Base-by-base conservation (phyloP, 495 filamentous ascomycete species). In the Cetradonia linearis region DNA sequence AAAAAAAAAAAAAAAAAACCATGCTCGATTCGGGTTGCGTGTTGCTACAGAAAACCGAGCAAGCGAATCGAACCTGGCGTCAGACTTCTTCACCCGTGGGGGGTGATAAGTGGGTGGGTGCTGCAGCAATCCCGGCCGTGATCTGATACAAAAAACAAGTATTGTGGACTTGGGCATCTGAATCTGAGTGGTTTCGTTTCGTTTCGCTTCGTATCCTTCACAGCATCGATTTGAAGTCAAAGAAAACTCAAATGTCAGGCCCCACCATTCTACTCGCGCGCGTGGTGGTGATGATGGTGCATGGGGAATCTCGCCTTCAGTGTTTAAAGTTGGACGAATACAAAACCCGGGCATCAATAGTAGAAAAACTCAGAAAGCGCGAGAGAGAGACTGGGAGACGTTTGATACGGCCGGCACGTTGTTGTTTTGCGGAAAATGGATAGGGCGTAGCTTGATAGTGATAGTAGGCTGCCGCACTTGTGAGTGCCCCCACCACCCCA, bases 401-500 rank as follows among this genome's bases (percentile, higher is more conserved):
- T n/a, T n/a, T n/a, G n/a, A n/a, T n/a, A n/a, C n/a, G n/a, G n/a
- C n/a, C n/a, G n/a, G n/a, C n/a, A n/a, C n/a, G n/a, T n/a, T n/a
- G n/a, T n/a, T n/a, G n/a, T n/a, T n/a, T n/a, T n/a, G n/a, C n/a
- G n/a, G n/a, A n/a, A n/a, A n/a, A n/a, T n/a, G n/a, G n/a, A n/a
- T n/a, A n/a, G n/a, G n/a, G n/a, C n/a, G n/a, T n/a, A n/a, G n/a
- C n/a, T n/a, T n/a, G n/a, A n/a, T n/a, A n/a, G n/a, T n/a, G n/a
- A n/a, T n/a, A n/a, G n/a, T n/a, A n/a, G n/a, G n/a, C n/a, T n/a
- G n/a, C n/a, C n/a, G n/a, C n/a, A n/a, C n/a, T n/a, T n/a, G n/a
- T n/a, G n/a, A n/a, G n/a, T n/a, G n/a, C n/a, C 42, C 42, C 42
- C 42, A 46, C 42, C 42, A 46, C 42, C 42, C 42, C 20, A 46